These are phyloP conservation scores for Taiwanofungus camphoratus DNA, from an alignment of 1,284 basidiomycete species.

Conservation along the genomic window DNA sequence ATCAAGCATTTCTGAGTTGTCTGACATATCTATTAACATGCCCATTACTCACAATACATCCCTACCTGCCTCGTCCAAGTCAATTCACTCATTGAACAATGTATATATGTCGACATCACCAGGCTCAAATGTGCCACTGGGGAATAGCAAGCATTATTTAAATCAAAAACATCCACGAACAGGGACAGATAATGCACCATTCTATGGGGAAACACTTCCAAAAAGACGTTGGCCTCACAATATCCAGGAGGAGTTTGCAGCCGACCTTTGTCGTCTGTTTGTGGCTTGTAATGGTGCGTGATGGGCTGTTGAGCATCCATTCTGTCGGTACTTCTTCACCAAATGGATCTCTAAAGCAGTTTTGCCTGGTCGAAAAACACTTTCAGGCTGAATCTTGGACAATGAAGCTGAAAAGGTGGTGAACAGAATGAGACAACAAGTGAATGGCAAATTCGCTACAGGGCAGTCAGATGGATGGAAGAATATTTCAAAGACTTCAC, in stretches of 20 bases:
- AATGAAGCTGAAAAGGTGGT: conserved; percentile 14
- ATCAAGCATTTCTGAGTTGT: too few relatives aligned
- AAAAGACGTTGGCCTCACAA: not conserved
- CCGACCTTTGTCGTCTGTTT: conserved; percentile 9
- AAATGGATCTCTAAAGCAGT: conserved; percentile 8
- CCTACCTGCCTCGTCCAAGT: too few relatives aligned
- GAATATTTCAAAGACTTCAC: conserved; percentile 24
- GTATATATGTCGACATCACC: too few relatives aligned
- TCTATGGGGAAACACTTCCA: not conserved
- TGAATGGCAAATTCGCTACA: conserved; percentile 17
- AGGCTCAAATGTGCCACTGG: too few relatives aligned
- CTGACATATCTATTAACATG: too few relatives aligned
- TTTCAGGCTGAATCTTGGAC: conserved; percentile 10
- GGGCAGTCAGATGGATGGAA: conserved; percentile 32
- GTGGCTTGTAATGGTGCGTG: conserved; percentile 6
- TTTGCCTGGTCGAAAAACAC: conserved; percentile 1
- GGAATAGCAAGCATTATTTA: too few relatives aligned
- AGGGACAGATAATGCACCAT: too few relatives aligned
- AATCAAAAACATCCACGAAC: too few relatives aligned
- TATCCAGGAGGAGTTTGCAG: conserved; percentile 5
- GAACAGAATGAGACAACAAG: conserved; percentile 16
- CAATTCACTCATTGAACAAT: too few relatives aligned
- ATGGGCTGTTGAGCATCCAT: conserved; percentile 6
- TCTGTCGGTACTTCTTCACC: conserved; percentile 4
- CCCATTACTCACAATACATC: too few relatives aligned